Evolutionary conservation across 2,329 filamentous ascomycete genomes (phyloP).

Genomic region (Pleoardoris graminearum): DNA sequence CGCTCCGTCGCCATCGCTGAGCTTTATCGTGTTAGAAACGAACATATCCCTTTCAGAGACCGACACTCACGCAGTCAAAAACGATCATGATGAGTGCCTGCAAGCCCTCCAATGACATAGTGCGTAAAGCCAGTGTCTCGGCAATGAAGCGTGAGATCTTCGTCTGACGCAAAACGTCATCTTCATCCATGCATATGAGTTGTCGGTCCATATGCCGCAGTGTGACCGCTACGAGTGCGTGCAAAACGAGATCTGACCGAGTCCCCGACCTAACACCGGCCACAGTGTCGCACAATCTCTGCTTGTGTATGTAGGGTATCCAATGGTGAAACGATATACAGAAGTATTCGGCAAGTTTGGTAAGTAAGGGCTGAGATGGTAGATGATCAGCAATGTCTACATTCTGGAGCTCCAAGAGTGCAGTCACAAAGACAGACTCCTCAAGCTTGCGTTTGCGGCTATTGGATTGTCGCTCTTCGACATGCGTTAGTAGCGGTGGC

Average conservation of each 20-base stretch:
- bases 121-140: conserved; percentile 31
- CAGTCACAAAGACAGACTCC: conserved; percentile 17
- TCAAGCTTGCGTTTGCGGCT: conserved; percentile 31
- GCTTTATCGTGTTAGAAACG: conserved; percentile 16
- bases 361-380: conserved; percentile 29
- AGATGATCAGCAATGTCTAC: conserved; percentile 32
- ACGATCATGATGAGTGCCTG: conserved; percentile 39
- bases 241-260: conserved; percentile 29
- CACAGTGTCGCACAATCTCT: conserved; percentile 31
- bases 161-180: conserved; percentile 31
- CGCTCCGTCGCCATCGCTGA: conserved; percentile 34
- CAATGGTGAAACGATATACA: conserved; percentile 41
- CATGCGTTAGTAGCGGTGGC: background rate
- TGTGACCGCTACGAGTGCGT: conserved; percentile 32
- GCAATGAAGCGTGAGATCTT: conserved; percentile 35
- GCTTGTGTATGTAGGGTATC: conserved; percentile 40
- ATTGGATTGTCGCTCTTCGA: conserved; percentile 11
- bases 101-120: conserved; percentile 34
- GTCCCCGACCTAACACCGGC: conserved; percentile 18
- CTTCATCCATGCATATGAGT: conserved; percentile 27
- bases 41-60: background rate
- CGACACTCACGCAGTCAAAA: conserved; percentile 33
- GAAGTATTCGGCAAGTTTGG: conserved; percentile 36
- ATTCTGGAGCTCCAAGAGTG: conserved; percentile 25
- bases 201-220: conserved; percentile 35